Conservation (phyloP, 129 eudicot genomes). For the Heracleum sosnowskyi region DNA sequence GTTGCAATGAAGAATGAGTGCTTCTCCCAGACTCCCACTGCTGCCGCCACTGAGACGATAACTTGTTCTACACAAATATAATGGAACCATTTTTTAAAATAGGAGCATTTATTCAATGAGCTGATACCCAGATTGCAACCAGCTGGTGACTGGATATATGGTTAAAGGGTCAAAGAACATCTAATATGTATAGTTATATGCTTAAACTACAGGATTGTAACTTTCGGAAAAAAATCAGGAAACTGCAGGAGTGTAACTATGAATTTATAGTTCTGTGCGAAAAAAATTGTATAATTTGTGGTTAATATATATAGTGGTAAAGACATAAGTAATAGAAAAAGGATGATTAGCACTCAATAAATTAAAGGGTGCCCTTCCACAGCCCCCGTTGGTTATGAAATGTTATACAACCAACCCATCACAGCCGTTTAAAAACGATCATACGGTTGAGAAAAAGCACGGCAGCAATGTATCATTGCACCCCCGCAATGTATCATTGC, state of each 20-base stretch:
- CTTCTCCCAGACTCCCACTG: too few species aligned
- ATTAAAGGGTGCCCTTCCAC: too few species aligned
- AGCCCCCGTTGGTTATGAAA: too few species aligned
- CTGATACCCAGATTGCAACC: slow-evolving; percentile 36
- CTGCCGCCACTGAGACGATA: background rate
- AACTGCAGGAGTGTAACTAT: background rate
- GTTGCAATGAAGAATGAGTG: background rate
- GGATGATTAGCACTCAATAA: slow-evolving; percentile 2
- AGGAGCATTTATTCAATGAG: background rate
- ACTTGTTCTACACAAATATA: background rate
- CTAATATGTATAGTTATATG: background rate
- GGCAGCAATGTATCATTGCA: too few species aligned
- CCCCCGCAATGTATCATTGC: too few species aligned
- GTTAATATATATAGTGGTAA: background rate
- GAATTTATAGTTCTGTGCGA: too few species aligned
- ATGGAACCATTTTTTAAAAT: background rate
- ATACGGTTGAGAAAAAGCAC: too few species aligned
- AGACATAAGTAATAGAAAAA: too few species aligned
- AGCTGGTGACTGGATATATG: slow-evolving; percentile 37
- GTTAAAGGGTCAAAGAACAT: slow-evolving; percentile 21
- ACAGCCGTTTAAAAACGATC: too few species aligned
- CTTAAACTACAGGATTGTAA: background rate
- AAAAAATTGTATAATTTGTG: too few species aligned
- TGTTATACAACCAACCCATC: too few species aligned
- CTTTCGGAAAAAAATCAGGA: too few species aligned